Conservation (phyloP, 805 yeast genomes). For the Torulaspora delbrueckii region DNA sequence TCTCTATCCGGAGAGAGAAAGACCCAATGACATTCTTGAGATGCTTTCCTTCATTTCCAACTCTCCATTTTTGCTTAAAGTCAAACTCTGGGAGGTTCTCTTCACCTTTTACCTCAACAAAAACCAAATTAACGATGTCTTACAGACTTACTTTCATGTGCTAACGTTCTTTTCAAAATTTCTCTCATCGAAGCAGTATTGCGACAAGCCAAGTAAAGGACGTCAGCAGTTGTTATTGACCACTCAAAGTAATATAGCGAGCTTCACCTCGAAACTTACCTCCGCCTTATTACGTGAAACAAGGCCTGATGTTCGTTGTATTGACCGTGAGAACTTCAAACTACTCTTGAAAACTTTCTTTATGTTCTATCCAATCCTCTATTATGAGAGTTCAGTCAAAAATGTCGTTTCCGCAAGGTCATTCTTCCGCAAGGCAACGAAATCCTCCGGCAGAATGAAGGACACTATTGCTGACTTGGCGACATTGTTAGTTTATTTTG, state of each 20-base stretch:
- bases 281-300: constrained; percentile 22
- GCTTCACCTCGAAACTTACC: constrained; percentile 41
- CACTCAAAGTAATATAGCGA: constrained; percentile 51
- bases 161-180: constrained; percentile 42
- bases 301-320: constrained; percentile 35
- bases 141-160: constrained; percentile 49
- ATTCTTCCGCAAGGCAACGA: constrained; percentile 40
- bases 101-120: constrained; percentile 48
- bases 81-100: constrained; percentile 72
- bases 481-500: constrained; percentile 17
- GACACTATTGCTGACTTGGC: constrained; percentile 39
- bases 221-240: constrained; percentile 44
- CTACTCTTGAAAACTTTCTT: constrained; percentile 34
- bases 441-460: constrained; percentile 43
- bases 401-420: constrained; percentile 39
- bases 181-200: constrained; percentile 27
- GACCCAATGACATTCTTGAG: constrained; percentile 41
- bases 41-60: constrained; percentile 55
- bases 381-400: constrained; percentile 49
- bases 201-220: constrained; percentile 25
- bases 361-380: constrained; percentile 45
- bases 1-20: constrained; percentile 17
- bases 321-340: constrained; percentile 13
- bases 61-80: constrained; percentile 60
- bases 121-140: constrained; percentile 35